phyloP scores from a whole-genome alignment of 768 basidiomycete genomes.

The Lactarius quietus region DNA sequence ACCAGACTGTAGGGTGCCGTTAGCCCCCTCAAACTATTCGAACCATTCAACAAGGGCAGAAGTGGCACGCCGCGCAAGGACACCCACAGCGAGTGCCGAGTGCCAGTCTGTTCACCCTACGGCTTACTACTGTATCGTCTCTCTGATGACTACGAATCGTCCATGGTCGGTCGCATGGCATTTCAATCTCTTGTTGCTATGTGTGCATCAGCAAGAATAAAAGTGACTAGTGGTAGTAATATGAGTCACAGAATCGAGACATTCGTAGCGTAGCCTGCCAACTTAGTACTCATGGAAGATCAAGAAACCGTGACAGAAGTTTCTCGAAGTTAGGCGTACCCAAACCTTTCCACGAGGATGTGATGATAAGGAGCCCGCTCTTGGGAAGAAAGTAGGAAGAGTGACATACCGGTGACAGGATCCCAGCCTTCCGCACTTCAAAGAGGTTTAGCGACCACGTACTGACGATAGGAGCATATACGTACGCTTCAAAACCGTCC shows the following conservation, averaged over 20 bases:
- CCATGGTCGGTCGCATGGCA: too few species aligned
- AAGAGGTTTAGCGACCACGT: not conserved
- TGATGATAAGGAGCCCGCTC: not conserved
- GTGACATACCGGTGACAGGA: conserved; percentile 27
- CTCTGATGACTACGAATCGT: too few species aligned
- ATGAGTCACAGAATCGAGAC: too few species aligned
- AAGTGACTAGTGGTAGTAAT: too few species aligned
- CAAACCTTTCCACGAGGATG: conserved; percentile 22
- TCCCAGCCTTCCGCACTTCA: conserved; percentile 29
- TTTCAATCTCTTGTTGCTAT: too few species aligned
- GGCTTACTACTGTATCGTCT: too few species aligned
- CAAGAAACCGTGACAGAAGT: conserved; percentile 30
- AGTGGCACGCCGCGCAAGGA: not conserved
- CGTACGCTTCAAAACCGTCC: conserved; percentile 29
- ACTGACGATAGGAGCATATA: not conserved
- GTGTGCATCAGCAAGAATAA: too few species aligned
- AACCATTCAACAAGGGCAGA: not conserved
- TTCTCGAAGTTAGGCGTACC: conserved; percentile 32
- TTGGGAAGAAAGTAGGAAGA: too few species aligned
- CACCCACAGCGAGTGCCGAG: not conserved
- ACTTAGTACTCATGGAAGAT: conserved; percentile 23
- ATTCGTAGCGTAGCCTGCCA: too few species aligned
- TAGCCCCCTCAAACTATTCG: not conserved
- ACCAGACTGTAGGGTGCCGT: not conserved
- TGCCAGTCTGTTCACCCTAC: not conserved